Evolutionary conservation across 306 rosid genomes (phyloP), one percentile per base, ranked within the genome.

Genomic region (Medicago arabica): DNA sequence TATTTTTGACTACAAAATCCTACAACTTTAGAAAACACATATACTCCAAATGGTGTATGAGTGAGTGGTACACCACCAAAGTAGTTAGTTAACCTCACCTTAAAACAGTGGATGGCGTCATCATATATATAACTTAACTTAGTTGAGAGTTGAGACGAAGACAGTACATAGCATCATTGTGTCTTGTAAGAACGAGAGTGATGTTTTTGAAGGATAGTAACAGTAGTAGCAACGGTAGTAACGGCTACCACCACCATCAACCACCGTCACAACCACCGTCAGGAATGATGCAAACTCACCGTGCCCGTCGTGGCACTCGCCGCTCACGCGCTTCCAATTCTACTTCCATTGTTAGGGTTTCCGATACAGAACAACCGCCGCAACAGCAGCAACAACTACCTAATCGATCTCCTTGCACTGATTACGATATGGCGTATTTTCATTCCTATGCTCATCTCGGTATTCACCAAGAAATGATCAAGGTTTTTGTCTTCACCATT

Each of bases 391-490:
- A 39, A 16, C 80, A 44, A 9, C 85, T 69, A 11, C 80, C 59
- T 23, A 85, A 72, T 55, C 84, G 80, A 8, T 82, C 89, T 80
- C 97, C 97, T 70, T 90, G 93, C 80, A 92, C 98, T 13, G 98
- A 92, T 81, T 92, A 90, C 71, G 98, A 95, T 84, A 82, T 84
- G 87, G 98, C 97, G 54, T 95, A 95, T 79, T 95, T 95, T 78
- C 93, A 90, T 68, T 92, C 98, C 54, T 95, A 95, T 75, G 86
- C 98, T 19, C 97, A 95, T 83, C 96, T 95, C 49, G 98, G 98
- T 15, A 90, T 95, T 78, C 98, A 95, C 78, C 96, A 95, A 73
- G 98, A 90, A 76, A 95, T 95, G 98, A 92, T 95, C 83, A 95
- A 95, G 98, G 98, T 91, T 17, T 39, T 14, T 1, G 0, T 6